A percentile compares a stretch with the other conserved stretches of the same genome.
These are phyloP conservation scores for Pseudogymnoascus sp. DNA, from an alignment of 2,329 filamentous ascomycete species.

Conservation along the genomic window DNA sequence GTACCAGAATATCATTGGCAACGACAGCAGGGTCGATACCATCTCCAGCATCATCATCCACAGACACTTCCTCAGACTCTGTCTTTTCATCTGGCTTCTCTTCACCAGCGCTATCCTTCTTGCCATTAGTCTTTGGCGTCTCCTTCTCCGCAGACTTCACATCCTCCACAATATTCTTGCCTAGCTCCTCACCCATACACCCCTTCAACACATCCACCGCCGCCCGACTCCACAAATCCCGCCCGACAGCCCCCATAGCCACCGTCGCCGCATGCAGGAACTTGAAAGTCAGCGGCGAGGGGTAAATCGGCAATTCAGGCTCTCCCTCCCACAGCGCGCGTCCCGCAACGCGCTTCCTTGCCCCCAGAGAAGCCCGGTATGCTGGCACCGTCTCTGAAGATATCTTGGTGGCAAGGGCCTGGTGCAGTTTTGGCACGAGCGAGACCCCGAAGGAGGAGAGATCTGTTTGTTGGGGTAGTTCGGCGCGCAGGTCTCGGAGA, in stretches of 20 bases:
- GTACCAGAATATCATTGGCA: constrained; percentile 42
- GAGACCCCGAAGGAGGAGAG: constrained; percentile 49
- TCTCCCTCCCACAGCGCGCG: constrained; percentile 73
- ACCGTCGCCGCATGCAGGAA: constrained; percentile 58
- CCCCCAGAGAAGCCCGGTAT: constrained; percentile 36
- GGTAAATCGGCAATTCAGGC: constrained; percentile 67
- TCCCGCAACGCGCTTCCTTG: constrained; percentile 45
- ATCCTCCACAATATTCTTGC: constrained; percentile 31
- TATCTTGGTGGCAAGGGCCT: constrained; percentile 48
- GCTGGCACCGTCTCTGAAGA: constrained; percentile 41
- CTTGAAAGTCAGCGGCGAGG: constrained; percentile 65
- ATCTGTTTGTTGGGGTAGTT: constrained; percentile 47
- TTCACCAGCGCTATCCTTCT: constrained; percentile 9
- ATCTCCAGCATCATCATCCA: neutral
- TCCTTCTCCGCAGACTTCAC: constrained; percentile 17
- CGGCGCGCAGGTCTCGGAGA: constrained; percentile 63
- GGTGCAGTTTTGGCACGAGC: constrained; percentile 57
- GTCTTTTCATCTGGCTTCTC: neutral
- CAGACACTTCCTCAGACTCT: neutral
- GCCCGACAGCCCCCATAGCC: constrained; percentile 61
- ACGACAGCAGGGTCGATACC: neutral
- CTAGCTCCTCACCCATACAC: constrained; percentile 43
- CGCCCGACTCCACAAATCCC: constrained; percentile 71
- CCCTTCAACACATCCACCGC: constrained; percentile 57
- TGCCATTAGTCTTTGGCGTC: constrained; percentile 15